phyloP scores from a whole-genome alignment of 768 basidiomycete genomes.

The Mycena capillaripes region DNA sequence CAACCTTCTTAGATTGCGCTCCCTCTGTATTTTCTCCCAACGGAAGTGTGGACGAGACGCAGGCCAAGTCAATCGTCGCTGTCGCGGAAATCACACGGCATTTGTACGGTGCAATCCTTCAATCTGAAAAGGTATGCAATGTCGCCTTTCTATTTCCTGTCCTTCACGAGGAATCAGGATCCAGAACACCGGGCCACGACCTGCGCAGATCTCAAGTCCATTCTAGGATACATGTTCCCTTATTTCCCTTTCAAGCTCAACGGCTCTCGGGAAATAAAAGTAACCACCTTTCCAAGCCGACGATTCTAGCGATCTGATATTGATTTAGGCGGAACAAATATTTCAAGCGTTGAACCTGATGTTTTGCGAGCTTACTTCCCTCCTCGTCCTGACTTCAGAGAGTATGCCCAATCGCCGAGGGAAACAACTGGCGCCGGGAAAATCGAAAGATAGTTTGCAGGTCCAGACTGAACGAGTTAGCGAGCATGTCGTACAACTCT shows the following conservation, averaged over 20 bases:
- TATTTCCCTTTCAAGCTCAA: conserved; percentile 85
- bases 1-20: conserved; percentile 90
- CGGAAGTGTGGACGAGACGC: conserved; percentile 68
- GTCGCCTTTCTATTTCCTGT: neutral
- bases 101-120: conserved; percentile 72
- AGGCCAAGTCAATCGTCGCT: conserved; percentile 70
- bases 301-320: conserved; percentile 25
- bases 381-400: conserved; percentile 62
- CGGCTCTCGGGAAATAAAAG: conserved; percentile 72
- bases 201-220: conserved; percentile 63
- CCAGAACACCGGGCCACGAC: conserved; percentile 43
- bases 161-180: conserved; percentile 33
- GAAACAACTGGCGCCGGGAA: conserved; percentile 39
- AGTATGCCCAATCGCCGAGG: conserved; percentile 34
- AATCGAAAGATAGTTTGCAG: conserved; percentile 40
- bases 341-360: conserved; percentile 81
- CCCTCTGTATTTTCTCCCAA: conserved; percentile 85
- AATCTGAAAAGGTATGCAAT: conserved; percentile 55
- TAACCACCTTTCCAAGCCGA: conserved; percentile 36
- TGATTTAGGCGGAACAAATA: conserved; percentile 69
- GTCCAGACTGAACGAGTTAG: conserved; percentile 66
- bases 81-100: conserved; percentile 69
- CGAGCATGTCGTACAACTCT: conserved; percentile 71
- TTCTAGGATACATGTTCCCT: conserved; percentile 81
- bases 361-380: conserved; percentile 83